phyloP scores from a whole-genome alignment of 768 basidiomycete genomes.

The Trametes maxima region DNA sequence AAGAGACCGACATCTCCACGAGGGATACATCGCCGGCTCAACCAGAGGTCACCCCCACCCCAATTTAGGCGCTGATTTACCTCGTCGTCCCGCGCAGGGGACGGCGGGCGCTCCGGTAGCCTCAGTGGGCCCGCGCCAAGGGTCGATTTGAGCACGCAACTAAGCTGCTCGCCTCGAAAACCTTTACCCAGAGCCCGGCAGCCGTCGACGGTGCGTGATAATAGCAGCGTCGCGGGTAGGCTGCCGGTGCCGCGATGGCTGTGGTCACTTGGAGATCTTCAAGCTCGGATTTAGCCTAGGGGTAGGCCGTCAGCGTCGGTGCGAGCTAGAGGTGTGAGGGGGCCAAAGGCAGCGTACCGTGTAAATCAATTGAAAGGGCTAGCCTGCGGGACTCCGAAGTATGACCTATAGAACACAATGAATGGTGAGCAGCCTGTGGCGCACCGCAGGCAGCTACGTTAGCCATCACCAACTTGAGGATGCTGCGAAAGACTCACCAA shows the following conservation, averaged over 20 bases:
- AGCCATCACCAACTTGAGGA: neutral
- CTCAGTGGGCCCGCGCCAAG: constrained; percentile 7
- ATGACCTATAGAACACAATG: too few relatives aligned
- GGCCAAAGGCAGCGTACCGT: too few relatives aligned
- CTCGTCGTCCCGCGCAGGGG: neutral
- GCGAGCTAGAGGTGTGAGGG: too few relatives aligned
- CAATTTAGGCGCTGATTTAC: neutral
- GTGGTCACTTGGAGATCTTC: too few relatives aligned
- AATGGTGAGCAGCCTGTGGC: too few relatives aligned
- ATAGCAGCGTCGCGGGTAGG: neutral
- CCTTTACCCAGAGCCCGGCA: neutral
- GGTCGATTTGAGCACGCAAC: neutral
- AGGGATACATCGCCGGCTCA: neutral
- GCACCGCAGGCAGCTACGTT: neutral
- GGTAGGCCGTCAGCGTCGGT: neutral
- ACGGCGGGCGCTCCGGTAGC: constrained; percentile 3
- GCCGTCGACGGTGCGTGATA: neutral
- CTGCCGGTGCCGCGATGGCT: neutral
- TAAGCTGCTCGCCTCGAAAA: constrained; percentile 1
- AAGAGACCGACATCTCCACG: too few relatives aligned
- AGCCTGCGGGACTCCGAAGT: too few relatives aligned
- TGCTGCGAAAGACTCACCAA: neutral
- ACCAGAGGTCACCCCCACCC: constrained; percentile 2
- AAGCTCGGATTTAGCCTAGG: neutral
- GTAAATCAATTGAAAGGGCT: too few relatives aligned